Conservation (phyloP, 73 alveolate genomes). For the Halteria grandinella region DNA sequence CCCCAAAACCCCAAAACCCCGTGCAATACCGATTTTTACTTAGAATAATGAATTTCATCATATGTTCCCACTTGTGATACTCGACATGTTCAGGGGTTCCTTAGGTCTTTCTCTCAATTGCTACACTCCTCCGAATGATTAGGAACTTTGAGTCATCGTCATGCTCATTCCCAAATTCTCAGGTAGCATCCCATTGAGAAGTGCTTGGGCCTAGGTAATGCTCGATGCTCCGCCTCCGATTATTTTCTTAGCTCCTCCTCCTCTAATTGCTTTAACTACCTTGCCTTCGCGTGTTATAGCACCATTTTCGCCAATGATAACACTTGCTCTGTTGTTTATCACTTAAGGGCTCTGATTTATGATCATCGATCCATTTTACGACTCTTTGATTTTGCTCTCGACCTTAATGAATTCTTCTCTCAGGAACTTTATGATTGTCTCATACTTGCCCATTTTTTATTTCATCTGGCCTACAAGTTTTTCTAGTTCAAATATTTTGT, state of each 20-base stretch:
- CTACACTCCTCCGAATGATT: too few relatives aligned
- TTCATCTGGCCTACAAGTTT: constrained; percentile 35
- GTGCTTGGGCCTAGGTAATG: neutral
- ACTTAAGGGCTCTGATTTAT: constrained; percentile 27
- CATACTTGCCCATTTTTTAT: neutral
- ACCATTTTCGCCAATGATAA: neutral
- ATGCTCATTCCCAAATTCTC: neutral
- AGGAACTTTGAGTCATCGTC: neutral
- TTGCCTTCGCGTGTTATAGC: constrained; percentile 50
- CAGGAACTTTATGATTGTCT: neutral
- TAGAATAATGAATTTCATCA: too few relatives aligned
- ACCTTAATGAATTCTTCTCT: constrained; percentile 29
- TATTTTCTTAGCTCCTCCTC: constrained; percentile 63
- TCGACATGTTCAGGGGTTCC: neutral
- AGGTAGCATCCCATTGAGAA: neutral
- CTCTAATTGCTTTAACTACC: constrained; percentile 60
- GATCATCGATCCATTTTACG: too few relatives aligned
- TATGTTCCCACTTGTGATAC: too few relatives aligned
- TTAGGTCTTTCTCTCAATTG: constrained; percentile 2
- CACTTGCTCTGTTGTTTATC: constrained; percentile 13
- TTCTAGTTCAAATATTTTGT: constrained; percentile 62
- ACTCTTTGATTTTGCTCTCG: too few relatives aligned
- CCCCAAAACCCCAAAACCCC: too few relatives aligned
- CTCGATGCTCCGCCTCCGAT: constrained; percentile 35
- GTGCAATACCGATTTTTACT: too few relatives aligned